A percentile compares a stretch with the other conserved stretches of the same genome.
Conservation (phyloP, 2,329 filamentous ascomycete genomes). For the Leptographium radiaticola region DNA sequence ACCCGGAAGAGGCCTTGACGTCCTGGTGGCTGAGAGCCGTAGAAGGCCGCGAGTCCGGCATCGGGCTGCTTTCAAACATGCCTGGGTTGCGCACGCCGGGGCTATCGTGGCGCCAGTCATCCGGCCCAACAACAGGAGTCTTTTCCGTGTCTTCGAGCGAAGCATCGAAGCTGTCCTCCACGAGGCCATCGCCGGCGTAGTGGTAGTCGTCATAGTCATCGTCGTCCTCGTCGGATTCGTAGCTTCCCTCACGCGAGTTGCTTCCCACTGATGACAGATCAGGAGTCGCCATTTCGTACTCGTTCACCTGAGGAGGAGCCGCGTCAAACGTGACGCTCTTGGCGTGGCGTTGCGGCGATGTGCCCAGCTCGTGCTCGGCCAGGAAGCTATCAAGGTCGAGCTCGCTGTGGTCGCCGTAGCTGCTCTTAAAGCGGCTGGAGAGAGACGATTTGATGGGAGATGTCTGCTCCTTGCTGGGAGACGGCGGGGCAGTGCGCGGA, state of each 20-base stretch:
- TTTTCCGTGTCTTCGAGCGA: conserved; percentile 93
- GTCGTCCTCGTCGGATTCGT: conserved; percentile 69
- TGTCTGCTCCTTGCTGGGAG: conserved; percentile 54
- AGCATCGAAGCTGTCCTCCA: conserved; percentile 88
- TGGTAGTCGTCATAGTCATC: conserved; percentile 48
- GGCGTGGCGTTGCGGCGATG: conserved; percentile 64
- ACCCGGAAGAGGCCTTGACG: conserved; percentile 61
- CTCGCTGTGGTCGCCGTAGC: conserved; percentile 55
- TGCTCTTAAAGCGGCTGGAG: conserved; percentile 52
- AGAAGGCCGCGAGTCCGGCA: conserved; percentile 39
- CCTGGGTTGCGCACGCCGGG: conserved; percentile 30
- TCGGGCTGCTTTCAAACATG: conserved; percentile 59
- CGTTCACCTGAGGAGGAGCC: conserved; percentile 85
- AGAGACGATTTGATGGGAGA: conserved; percentile 88
- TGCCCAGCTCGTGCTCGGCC: conserved; percentile 47
- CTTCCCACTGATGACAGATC: conserved; percentile 87
- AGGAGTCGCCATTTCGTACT: conserved; percentile 96
- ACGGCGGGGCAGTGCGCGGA: conserved; percentile 21
- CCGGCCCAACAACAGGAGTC: conserved; percentile 92
- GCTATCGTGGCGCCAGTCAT: conserved; percentile 80
- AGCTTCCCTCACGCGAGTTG: conserved; percentile 85
- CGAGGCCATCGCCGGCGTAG: conserved; percentile 39
- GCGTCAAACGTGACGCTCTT: conserved; percentile 98
- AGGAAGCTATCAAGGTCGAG: conserved; percentile 54
- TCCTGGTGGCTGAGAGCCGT: conserved; percentile 39